A percentile compares a stretch with the other conserved stretches of the same genome.
phyloP scores from a whole-genome alignment of 768 basidiomycete genomes.

The Amanita pallidorosea region DNA sequence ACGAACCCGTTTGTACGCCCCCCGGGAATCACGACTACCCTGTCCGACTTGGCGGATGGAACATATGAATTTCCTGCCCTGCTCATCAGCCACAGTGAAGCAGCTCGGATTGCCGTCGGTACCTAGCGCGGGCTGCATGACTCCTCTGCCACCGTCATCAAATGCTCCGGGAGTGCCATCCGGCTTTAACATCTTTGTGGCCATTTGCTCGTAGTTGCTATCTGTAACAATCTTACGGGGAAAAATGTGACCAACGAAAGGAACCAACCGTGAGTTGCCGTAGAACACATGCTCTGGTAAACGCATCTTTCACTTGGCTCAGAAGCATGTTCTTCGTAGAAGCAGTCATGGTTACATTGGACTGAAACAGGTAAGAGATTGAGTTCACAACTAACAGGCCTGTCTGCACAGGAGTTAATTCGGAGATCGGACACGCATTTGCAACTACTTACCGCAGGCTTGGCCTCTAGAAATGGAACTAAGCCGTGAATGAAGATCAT shows the following conservation, averaged over 20 bases:
- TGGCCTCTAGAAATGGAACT: constrained; percentile 28
- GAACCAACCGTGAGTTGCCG: not conserved
- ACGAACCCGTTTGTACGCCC: constrained; percentile 11
- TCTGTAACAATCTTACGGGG: constrained; percentile 11
- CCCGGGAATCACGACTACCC: constrained; percentile 12
- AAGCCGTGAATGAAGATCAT: constrained; percentile 50
- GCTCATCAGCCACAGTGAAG: not conserved
- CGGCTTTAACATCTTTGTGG: constrained; percentile 53
- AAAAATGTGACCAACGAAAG: not conserved
- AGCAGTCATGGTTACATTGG: constrained; percentile 24
- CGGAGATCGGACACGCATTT: not conserved
- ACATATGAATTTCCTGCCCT: constrained; percentile 25
- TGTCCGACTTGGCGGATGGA: constrained; percentile 21
- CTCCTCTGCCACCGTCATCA: constrained; percentile 48
- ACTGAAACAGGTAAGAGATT: constrained; percentile 59
- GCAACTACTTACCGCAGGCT: constrained; percentile 31
- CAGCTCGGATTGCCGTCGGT: constrained; percentile 6
- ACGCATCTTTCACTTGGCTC: constrained; percentile 30
- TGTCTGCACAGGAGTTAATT: constrained; percentile 25
- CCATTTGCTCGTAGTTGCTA: constrained; percentile 58
- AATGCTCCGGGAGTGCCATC: constrained; percentile 60
- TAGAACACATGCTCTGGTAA: constrained; percentile 4
- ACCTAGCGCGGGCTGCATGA: constrained; percentile 64
- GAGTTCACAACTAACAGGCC: constrained; percentile 57
- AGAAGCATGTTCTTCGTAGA: constrained; percentile 32